Percentiles rank a stretch among this genome's conserved stretches.
phyloP scores from a whole-genome alignment of 768 basidiomycete species.

The Mycena rosella region DNA sequence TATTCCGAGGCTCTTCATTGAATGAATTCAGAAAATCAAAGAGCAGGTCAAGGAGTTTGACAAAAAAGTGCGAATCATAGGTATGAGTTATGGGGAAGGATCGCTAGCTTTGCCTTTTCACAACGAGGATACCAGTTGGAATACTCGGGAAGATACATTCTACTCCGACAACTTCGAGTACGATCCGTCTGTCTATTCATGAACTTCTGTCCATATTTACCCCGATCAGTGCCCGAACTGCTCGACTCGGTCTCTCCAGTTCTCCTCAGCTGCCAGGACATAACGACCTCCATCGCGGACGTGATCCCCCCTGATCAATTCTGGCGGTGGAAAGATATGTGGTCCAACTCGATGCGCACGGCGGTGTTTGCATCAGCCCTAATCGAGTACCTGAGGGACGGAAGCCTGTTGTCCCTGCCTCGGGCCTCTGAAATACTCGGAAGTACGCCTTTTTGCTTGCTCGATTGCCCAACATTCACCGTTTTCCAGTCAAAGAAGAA shows the following conservation, averaged over 20 bases:
- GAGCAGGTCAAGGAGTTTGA: constrained; percentile 82
- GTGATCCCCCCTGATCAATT: constrained; percentile 79
- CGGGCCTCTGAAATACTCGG: constrained; percentile 69
- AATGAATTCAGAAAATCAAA: constrained; percentile 75
- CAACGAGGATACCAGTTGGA: constrained; percentile 54
- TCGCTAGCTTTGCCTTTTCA: neutral
- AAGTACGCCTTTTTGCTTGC: constrained; percentile 59
- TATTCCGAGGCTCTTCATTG: constrained; percentile 13
- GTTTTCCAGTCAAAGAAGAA: constrained; percentile 68
- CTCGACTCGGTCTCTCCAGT: constrained; percentile 69
- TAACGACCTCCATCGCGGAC: constrained; percentile 62
- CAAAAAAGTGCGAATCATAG: constrained; percentile 77
- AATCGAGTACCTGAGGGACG: constrained; percentile 71
- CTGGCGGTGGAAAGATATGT: constrained; percentile 90
- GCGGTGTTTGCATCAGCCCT: constrained; percentile 77
- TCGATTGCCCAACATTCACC: neutral
- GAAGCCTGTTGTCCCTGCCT: constrained; percentile 70
- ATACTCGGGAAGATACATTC: constrained; percentile 85
- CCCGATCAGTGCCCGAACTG: constrained; percentile 67
- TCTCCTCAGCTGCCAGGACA: constrained; percentile 66
- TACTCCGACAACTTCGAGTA: constrained; percentile 71
- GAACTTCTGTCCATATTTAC: constrained; percentile 23
- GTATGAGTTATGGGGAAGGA: constrained; percentile 2
- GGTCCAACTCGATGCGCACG: constrained; percentile 76
- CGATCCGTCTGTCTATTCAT: constrained; percentile 40